phyloP scores from a whole-genome alignment of 768 basidiomycete genomes.

The Phlegmacium glaucopus region DNA sequence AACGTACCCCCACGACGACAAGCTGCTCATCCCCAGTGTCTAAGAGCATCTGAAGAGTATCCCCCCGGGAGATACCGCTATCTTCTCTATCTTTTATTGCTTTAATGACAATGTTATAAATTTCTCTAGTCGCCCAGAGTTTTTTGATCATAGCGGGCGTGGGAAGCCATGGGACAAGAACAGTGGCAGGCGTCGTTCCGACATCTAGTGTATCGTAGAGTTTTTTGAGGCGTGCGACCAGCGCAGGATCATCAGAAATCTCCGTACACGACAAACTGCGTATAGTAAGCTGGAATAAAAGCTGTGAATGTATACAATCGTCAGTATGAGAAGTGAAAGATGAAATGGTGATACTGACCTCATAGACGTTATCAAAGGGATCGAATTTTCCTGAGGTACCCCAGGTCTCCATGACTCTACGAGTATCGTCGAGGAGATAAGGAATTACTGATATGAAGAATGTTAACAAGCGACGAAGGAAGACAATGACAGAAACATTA shows the following conservation, averaged over 20 bases:
- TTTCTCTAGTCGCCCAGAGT: conserved; percentile 68
- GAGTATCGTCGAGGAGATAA: conserved; percentile 61
- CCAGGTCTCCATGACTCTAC: conserved; percentile 60
- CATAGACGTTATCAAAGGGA: conserved; percentile 69
- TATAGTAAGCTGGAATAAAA: conserved; percentile 72
- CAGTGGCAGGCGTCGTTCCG: conserved; percentile 68
- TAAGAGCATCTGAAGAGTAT: conserved; percentile 72
- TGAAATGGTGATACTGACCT: conserved; percentile 39
- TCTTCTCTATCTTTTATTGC: conserved; percentile 56
- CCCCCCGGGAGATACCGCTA: conserved; percentile 55
- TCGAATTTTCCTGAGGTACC: conserved; percentile 62
- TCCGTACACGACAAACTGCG: conserved; percentile 65
- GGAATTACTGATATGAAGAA: conserved; percentile 50
- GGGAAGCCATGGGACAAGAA: conserved; percentile 77
- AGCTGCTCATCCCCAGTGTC: conserved; percentile 67
- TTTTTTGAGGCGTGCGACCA: conserved; percentile 58
- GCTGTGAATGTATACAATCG: conserved; percentile 29
- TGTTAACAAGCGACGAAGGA: conserved; percentile 3
- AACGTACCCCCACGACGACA: conserved; percentile 65
- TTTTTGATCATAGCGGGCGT: conserved; percentile 70
- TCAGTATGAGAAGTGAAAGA: conserved; percentile 6
- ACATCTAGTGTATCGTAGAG: conserved; percentile 69
- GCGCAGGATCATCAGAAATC: conserved; percentile 60
- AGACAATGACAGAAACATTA: conserved; percentile 8
- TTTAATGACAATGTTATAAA: conserved; percentile 64